Percentiles rank a stretch among this genome's conserved stretches.
These are phyloP conservation scores for Neonectria sp. DNA, from an alignment of 2,329 filamentous ascomycete species.

Conservation along the genomic window DNA sequence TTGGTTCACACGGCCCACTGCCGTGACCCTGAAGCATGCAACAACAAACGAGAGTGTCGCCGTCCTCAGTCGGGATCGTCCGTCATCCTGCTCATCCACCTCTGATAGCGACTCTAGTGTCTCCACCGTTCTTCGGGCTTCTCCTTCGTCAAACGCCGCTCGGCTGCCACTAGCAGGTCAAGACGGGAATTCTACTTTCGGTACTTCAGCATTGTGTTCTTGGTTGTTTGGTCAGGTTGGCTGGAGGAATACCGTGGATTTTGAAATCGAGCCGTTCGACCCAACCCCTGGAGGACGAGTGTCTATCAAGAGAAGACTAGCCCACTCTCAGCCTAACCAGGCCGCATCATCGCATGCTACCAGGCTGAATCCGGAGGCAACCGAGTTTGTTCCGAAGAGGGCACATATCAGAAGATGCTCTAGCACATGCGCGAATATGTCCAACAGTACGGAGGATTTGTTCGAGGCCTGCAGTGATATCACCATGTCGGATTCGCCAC, in stretches of 20 bases:
- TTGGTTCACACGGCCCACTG: conserved; percentile 45
- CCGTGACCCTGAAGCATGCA: not conserved
- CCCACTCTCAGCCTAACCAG: not conserved
- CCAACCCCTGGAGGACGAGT: conserved; percentile 17
- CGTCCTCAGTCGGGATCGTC: not conserved
- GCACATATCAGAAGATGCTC: not conserved
- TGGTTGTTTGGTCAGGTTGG: not conserved
- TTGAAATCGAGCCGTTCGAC: conserved; percentile 13
- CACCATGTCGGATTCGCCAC: not conserved
- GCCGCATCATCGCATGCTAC: not conserved
- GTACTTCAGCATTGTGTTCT: not conserved
- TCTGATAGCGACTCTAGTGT: not conserved
- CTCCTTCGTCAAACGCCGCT: not conserved
- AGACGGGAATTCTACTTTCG: not conserved
- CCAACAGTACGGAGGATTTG: not conserved
- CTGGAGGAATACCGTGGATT: not conserved
- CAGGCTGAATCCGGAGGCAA: conserved; percentile 11
- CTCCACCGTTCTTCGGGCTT: too few species aligned
- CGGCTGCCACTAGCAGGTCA: not conserved
- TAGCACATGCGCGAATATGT: not conserved
- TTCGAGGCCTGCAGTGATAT: conserved; percentile 22
- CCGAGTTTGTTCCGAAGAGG: not conserved
- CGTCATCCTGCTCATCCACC: not conserved
- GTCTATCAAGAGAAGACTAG: not conserved
- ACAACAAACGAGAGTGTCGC: not conserved